Evolutionary conservation across 805 yeast genomes (phyloP).

Genomic region (Lachancea cidri): DNA sequence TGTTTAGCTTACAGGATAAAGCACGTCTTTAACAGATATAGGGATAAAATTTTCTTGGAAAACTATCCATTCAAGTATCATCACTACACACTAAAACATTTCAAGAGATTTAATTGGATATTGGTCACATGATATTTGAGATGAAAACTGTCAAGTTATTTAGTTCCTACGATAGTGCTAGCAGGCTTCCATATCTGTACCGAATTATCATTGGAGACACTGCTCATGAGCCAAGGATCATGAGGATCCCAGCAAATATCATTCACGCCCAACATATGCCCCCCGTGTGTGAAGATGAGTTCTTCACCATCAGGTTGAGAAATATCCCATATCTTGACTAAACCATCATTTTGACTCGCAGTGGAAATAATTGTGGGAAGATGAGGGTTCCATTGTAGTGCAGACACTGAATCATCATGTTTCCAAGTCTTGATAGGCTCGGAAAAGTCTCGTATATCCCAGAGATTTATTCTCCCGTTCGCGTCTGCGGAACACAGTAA

Average conservation of each 20-base stretch:
- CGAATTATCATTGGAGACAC: constrained; percentile 80
- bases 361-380: constrained; percentile 52
- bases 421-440: constrained; percentile 27
- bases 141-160: constrained; percentile 1
- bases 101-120: constrained; percentile 14
- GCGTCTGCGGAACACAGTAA: constrained; percentile 66
- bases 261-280: constrained; percentile 82
- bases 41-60: constrained; percentile 1
- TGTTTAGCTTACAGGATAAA: not conserved
- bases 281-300: constrained; percentile 66
- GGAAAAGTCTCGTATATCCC: constrained; percentile 57
- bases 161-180: constrained; percentile 27
- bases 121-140: constrained; percentile 16
- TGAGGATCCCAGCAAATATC: constrained; percentile 80
- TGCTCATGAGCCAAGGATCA: constrained; percentile 63
- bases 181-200: constrained; percentile 83
- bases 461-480: constrained; percentile 48
- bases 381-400: constrained; percentile 68
- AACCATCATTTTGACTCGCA: constrained; percentile 58
- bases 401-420: constrained; percentile 52
- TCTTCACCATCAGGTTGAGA: constrained; percentile 26
- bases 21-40: not conserved
- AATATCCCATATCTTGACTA: constrained; percentile 60
- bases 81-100: constrained; percentile 2
- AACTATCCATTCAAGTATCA: not conserved